Evolutionary conservation across 805 yeast species (phyloP), one percentile per base, ranked within the genome.

Genomic region (Candida tammaniensis): DNA sequence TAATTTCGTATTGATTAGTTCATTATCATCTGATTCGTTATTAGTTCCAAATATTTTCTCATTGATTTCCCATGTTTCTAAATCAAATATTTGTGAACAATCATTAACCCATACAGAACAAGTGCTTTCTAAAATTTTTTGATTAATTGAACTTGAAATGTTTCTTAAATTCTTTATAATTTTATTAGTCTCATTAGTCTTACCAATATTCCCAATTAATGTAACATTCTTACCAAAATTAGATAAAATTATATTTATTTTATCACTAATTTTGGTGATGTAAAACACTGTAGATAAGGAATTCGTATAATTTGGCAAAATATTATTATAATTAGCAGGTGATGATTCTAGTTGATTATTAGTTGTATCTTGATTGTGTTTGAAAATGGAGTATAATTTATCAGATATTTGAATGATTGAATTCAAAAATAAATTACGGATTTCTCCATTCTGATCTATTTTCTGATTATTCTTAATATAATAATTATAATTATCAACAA

Each of bases 41-140:
- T 26, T 9, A 17, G 22, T 38, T 11, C 36, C 37, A 17, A 39
- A 32, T 11, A 29, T n/a, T 20, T 27, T 38, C 13, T 37, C 38
- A 26, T 52, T 55, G 18, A 53, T 52, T 24, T 57, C 67, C 72
- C 71, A 67, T 26, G 52, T 55, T 36, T 67, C 72, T n/a, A 67
- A 47, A 31, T 65, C 71, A 42, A 61, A 64, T 24, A 67, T 60
- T 39, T 67, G 73, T 2, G 67, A 53, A 41, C 71, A 65, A 40
- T 67, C 73, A 38, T 67, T 67, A 4, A 66, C 65, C 72, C 72
- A 67, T 1, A 61, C 62, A 4, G 71, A 54, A 43, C 72, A 67
- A 2, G 58, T 44, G 1, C 68, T 70, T 44, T 67, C 72, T 33
- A 66, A 39, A 10, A 65, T 57, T 30, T 55, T 55, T 43, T 64